These are phyloP conservation scores for Crithidia mellificae DNA, from an alignment of 208 protist genomes.

Conservation along the genomic window DNA sequence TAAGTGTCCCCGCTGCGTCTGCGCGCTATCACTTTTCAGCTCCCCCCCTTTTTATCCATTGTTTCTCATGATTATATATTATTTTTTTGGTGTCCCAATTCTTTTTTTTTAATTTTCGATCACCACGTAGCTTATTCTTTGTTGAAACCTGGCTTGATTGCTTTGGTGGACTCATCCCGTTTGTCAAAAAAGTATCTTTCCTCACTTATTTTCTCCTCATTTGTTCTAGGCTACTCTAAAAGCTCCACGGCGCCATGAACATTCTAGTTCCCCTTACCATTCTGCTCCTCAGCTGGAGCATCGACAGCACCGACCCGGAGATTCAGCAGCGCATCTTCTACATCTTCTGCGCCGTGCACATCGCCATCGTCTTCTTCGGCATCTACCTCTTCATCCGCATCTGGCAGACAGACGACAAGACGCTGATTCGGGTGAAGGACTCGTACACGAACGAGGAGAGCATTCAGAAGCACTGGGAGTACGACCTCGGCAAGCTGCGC, in stretches of 20 bases:
- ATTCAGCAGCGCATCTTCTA: conserved; percentile 51
- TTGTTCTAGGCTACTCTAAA: background rate
- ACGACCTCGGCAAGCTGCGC: conserved; percentile 75
- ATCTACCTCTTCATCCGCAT: conserved; percentile 61
- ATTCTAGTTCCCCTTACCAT: conserved; percentile 60
- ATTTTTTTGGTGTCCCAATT: no score
- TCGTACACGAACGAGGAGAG: conserved; percentile 49
- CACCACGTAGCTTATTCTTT: no score
- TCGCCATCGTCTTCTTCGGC: conserved; percentile 37
- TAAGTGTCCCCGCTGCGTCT: no score
- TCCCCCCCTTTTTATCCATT: no score
- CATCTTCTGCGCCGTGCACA: conserved; percentile 65
- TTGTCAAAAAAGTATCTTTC: no score
- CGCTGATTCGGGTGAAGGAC: conserved; percentile 56
- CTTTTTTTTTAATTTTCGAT: no score
- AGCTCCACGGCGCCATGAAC: conserved; percentile 53
- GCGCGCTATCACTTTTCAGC: no score
- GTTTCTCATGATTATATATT: no score
- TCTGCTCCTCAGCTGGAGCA: conserved; percentile 78
- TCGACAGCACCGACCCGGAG: conserved; percentile 80
- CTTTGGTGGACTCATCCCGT: no score
- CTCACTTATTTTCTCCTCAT: background rate
- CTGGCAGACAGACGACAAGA: conserved; percentile 40
- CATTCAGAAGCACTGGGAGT: conserved; percentile 55
- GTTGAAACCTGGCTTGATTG: no score